Evolutionary conservation across 305 asterid genomes (phyloP).

Genomic region (Ruellia speciosa): DNA sequence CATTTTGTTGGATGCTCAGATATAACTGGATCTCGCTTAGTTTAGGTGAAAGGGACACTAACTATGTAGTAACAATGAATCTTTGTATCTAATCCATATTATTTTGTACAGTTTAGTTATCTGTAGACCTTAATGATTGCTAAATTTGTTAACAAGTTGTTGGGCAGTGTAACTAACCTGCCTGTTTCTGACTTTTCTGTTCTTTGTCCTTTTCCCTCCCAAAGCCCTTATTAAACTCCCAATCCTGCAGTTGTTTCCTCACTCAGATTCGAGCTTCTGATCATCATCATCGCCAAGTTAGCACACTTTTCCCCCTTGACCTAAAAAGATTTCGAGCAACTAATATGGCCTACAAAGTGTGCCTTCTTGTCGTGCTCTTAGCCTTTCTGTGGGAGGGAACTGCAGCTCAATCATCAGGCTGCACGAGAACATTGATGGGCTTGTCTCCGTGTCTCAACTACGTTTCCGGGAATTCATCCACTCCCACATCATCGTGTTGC

Average conservation of each 20-base stretch:
- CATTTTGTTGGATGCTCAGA: too few species aligned
- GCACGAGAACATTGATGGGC: constrained; percentile 1
- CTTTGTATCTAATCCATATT: too few species aligned
- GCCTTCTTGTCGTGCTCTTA: neutral
- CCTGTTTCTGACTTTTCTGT: too few species aligned
- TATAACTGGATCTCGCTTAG: too few species aligned
- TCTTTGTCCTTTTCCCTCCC: constrained; percentile 15
- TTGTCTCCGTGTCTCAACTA: constrained; percentile 7
- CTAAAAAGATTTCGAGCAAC: neutral
- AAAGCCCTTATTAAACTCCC: constrained; percentile 19
- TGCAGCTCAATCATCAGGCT: neutral
- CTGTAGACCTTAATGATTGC: too few species aligned
- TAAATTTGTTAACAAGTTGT: too few species aligned
- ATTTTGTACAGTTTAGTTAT: too few species aligned
- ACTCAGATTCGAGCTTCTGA: neutral
- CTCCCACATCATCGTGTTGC: constrained; percentile 2
- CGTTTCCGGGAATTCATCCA: constrained; percentile 1
- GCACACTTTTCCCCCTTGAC: neutral
- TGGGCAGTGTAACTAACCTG: too few species aligned
- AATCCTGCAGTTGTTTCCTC: constrained; percentile 18
- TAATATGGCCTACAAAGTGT: neutral
- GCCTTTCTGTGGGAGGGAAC: constrained; percentile 1
- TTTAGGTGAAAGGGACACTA: too few species aligned
- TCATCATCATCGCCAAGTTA: neutral
- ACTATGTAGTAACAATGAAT: too few species aligned